Conservation (phyloP, 1,284 basidiomycete species). For the Cryptococcus depauperatus region DNA sequence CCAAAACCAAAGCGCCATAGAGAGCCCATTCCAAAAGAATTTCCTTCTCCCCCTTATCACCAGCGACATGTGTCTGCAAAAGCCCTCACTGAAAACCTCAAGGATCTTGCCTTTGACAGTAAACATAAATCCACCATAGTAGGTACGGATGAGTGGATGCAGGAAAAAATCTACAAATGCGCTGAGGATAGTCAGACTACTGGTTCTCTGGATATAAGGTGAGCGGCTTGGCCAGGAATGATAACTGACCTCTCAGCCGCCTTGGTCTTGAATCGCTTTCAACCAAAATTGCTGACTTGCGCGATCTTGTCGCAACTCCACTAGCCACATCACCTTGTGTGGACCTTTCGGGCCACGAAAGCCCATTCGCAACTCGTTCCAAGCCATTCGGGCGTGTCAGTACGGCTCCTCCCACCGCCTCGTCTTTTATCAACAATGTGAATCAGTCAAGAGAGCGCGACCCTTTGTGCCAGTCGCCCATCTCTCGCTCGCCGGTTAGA, state of each 20-base stretch:
- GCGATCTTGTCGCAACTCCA: slow-evolving; percentile 38
- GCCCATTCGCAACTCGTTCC: no score
- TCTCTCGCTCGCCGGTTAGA: no score
- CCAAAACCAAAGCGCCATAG: slow-evolving; percentile 17
- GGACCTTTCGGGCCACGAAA: no score
- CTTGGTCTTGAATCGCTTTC: slow-evolving; percentile 26
- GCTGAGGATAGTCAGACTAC: slow-evolving; percentile 33
- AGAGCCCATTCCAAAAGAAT: slow-evolving; percentile 15
- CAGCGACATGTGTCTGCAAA: slow-evolving; percentile 11
- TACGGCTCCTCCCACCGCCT: no score
- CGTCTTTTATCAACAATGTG: no score
- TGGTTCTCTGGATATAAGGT: slow-evolving; percentile 26
- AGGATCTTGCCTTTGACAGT: slow-evolving; percentile 2
- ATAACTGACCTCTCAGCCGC: slow-evolving; percentile 9
- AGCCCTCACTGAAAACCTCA: slow-evolving; percentile 3
- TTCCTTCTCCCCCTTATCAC: slow-evolving; percentile 22
- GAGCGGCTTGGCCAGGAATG: slow-evolving; percentile 8
- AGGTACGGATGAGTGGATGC: slow-evolving; percentile 41
- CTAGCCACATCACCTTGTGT: no score
- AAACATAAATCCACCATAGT: slow-evolving; percentile 2
- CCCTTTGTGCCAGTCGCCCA: no score
- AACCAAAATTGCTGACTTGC: slow-evolving; percentile 36
- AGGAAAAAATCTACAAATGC: slow-evolving; percentile 27
- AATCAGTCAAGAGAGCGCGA: no score
- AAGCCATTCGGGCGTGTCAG: no score